Evolutionary conservation across 495 filamentous ascomycete species (phyloP), one percentile per base, ranked within the genome.

Genomic region (Penicillium canariense): DNA sequence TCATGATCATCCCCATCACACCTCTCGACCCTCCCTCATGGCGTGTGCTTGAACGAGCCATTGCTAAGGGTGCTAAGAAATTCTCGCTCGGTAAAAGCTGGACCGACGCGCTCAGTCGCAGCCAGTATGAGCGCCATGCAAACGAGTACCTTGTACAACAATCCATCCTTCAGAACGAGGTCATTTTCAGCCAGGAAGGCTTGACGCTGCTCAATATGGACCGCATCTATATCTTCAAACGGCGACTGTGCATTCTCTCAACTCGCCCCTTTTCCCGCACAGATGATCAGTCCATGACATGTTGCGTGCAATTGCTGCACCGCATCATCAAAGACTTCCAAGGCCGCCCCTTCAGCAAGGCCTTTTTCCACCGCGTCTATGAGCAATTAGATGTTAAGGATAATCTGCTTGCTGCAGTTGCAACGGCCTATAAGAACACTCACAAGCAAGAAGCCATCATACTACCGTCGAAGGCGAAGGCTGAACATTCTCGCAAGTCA

Each of bases 161-260:
- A 45, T 89, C 86, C 8, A 76, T 88, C 23, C 61, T 76, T 38
- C 87, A 89, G 61, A 86, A 89, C 59, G 83, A 88, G 45, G 72
- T 86, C 27, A 70, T 90, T 50, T 90, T 87, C 74, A 79, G 82
- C 25, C 81, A 84, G n/a, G 85, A 86, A 42, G 84, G 84, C 31
- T 70, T 91, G 27, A 87, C 81, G 1, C 67, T 90, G 27, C 68
- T 90, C 0, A 83, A 81, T 14, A 79, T 90, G 38, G 87, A 91
- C 66, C 80, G 85, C 51, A 74, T 89, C 60, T 89, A 88, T 69
- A 88, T 81, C 38, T 85, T 91, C 73, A 87, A 88, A 61, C 77
- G 80, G 28, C 76, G 82, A 4, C 75, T 89, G 3, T 80, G 81
- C 50, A 75, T 80, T 15, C 81, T 87, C 49, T 75, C 80, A 8